Base-by-base conservation (phyloP, 805 yeast genomes). In the Teunomyces stri region DNA sequence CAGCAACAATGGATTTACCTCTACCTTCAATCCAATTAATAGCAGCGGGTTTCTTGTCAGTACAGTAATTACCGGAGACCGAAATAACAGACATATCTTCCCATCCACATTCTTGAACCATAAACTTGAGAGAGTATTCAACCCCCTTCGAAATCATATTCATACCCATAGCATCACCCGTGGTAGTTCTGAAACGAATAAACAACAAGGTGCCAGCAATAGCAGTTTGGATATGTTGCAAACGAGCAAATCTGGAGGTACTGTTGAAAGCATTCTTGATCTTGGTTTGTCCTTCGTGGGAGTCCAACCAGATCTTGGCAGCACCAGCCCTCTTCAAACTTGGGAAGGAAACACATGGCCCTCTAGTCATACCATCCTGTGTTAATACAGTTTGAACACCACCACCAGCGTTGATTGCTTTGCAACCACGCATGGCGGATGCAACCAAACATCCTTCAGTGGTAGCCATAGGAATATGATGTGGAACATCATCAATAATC, bases 91-190 rank as follows among this genome's bases (percentile, higher is more conserved):
- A 82, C 99, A 94, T 94, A 69, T 94, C 99, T 20, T 81, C 83
- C 82, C 92, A 94, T 3, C 97, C 98, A 64, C 85, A 84, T 58
- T 85, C 91, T 59, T 85, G 87, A 37, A 79, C 81, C 96, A 94
- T 89, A 64, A 79, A 82, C 51, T 84, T 83, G 61, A 94, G 79
- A 0, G 97, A 81, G 65, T 75, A 78, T 65, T 94, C 99, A 40
- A 90, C 97, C 68, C 99, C 99, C 71, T 94, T 94, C 25, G 98
- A 92, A 51, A 94, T 94, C 99, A 94, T 94, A 67, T 94, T 94
- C 99, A 94, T 94, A 54, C 99, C 99, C 99, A 94, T 94, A 15
- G 99, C 99, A 74, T 94, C 99, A 68, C 99, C 99, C 15, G 99
- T 94, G 34, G 96, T 90, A n/a, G 99, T 95, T 65, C 91, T 83